Conservation (phyloP, 2,329 filamentous ascomycete species). For the Magnaporthiopsis poae region DNA sequence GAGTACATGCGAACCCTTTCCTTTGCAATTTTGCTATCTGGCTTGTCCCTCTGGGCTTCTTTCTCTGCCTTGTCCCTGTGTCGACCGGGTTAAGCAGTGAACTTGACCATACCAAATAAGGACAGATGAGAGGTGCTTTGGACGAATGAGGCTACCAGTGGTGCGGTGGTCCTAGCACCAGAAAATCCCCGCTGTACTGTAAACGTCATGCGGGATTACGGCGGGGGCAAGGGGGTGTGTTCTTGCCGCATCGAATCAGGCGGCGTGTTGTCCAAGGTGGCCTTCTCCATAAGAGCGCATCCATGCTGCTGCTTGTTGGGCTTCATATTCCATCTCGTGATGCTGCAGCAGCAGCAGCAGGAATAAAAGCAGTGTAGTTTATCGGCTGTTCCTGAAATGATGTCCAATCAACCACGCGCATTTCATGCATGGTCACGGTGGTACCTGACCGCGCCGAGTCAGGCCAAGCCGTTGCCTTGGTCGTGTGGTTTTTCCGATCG, state of each 20-base stretch:
- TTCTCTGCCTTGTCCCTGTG: too few species aligned
- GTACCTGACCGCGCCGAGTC: neutral
- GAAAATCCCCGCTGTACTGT: neutral
- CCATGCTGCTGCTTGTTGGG: neutral
- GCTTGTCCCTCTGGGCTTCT: too few species aligned
- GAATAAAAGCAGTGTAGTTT: neutral
- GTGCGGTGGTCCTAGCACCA: too few species aligned
- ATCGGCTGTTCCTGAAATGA: neutral
- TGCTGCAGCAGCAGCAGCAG: neutral
- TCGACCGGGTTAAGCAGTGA: too few species aligned
- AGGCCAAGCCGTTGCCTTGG: neutral
- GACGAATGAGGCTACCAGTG: too few species aligned
- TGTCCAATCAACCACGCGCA: neutral
- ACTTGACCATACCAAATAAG: neutral
- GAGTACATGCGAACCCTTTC: slow-evolving; percentile 39
- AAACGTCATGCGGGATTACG: neutral
- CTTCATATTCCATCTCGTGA: neutral
- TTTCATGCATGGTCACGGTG: neutral
- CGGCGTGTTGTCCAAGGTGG: too few species aligned
- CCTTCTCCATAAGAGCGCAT: neutral
- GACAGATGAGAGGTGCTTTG: neutral
- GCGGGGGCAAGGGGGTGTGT: neutral
- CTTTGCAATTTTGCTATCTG: neutral
- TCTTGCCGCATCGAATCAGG: neutral
- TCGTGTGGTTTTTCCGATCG: neutral